Base-by-base conservation (phyloP, 768 basidiomycete species). In the Russula earlei region DNA sequence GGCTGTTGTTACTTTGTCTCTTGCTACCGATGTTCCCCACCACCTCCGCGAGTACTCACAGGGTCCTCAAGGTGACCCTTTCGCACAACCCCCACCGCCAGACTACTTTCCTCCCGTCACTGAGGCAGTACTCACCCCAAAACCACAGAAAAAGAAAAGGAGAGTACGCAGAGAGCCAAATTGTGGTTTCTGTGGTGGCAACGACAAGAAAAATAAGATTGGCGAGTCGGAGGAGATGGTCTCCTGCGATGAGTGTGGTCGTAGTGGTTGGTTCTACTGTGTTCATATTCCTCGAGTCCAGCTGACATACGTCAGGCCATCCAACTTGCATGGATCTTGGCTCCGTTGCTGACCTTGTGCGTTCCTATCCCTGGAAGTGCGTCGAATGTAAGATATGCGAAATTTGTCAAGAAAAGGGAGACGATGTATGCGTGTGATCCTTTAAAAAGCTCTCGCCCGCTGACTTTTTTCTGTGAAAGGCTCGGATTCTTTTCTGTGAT, bases 361-460 rank as follows among this genome's bases (percentile, higher is more conserved):
- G 77, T 54, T 75, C 76, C 25, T 94, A 94, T 67, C 73, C 77
- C 15, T 97, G 94, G 94, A 79, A 80, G 58, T 98, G 94, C 67
- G 78, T 83, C 34, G 90, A 93, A 62, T 96, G 94, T 74, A 96
- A 95, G 74, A 83, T 75, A 55, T 98, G 94, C 68, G 90, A 93
- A 71, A 74, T 91, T 54, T 97, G 94, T 67, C 71, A 78, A 43
- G 73, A 82, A 64, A 92, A 93, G 66, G 90, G 87, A 20, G 86
- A 91, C 69, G 91, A 93, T 70, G 94, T 95, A 71, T 71, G 91
- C 74, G 3, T 29, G 19, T 40, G 25, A 50, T 49, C 59, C 33
- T 33, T 52, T 54, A 53, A 45, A 62, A 38, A 54, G 58, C 36
- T 55, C 60, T 27, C 36, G 25, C 29, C 31, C 56, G n/a, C 51